These are phyloP conservation scores for Annulohypoxylon maeteangense DNA, from an alignment of 495 filamentous ascomycete species.

Conservation along the genomic window DNA sequence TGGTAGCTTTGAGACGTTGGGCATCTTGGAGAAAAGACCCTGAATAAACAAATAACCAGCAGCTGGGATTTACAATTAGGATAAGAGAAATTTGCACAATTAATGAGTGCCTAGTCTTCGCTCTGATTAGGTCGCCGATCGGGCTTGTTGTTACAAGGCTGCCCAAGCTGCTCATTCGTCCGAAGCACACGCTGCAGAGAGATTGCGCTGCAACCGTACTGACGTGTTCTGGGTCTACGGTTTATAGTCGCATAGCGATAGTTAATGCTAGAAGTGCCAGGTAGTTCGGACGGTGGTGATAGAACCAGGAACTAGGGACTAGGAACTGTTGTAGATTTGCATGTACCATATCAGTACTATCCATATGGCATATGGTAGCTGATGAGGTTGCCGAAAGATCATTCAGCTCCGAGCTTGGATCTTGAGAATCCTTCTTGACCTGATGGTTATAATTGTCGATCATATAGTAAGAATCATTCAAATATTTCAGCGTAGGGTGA, in stretches of 20 bases:
- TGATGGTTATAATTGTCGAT: slow-evolving; percentile 42
- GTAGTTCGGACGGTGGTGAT: slow-evolving; percentile 21
- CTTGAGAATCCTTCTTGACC: slow-evolving; percentile 22
- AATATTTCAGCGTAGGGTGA: slow-evolving; percentile 3
- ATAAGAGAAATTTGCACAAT: slow-evolving; percentile 8
- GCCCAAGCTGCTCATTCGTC: slow-evolving; percentile 35
- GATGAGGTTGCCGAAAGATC: not conserved
- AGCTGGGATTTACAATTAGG: slow-evolving; percentile 15
- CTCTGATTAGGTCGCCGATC: slow-evolving; percentile 44
- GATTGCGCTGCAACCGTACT: slow-evolving; percentile 41
- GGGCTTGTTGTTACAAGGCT: slow-evolving; percentile 35
- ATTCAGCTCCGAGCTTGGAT: slow-evolving; percentile 36
- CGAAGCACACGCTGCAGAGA: slow-evolving; percentile 26
- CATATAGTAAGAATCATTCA: slow-evolving; percentile 30
- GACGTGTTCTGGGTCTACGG: slow-evolving; percentile 24
- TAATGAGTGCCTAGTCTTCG: slow-evolving; percentile 21
- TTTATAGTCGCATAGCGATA: slow-evolving; percentile 23
- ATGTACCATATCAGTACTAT: too few species aligned
- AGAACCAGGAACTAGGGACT: not conserved
- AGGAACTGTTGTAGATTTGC: too few species aligned
- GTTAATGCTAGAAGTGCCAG: not conserved
- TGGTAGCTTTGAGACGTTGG: not conserved
- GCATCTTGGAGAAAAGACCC: not conserved
- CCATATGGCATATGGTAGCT: not conserved
- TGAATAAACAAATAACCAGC: not conserved